A percentile compares a stretch with the other conserved stretches of the same genome.
Evolutionary conservation across 2,329 filamentous ascomycete species (phyloP).

Genomic region (Hypomyces perniciosus): DNA sequence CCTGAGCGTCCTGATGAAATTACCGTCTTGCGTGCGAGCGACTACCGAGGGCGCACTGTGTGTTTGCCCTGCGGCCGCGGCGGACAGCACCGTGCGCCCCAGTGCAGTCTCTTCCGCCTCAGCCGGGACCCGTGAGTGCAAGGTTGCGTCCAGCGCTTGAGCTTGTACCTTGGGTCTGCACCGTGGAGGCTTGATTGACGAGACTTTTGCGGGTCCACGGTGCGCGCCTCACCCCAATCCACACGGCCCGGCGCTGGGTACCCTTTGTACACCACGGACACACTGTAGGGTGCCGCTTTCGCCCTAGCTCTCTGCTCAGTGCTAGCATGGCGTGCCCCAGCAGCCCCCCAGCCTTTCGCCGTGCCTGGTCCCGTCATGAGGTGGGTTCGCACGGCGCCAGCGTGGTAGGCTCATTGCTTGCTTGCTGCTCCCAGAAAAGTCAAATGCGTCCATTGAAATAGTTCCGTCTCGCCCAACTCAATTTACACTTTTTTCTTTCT

Average conservation of each 20-base stretch:
- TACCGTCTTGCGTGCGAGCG: conserved; percentile 4
- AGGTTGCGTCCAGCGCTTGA: too few species aligned
- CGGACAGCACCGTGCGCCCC: too few species aligned
- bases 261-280: conserved; percentile 1
- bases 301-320: conserved; percentile 8
- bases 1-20: conserved; percentile 4
- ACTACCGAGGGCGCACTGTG: too few species aligned
- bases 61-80: too few species aligned
- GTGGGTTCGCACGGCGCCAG: conserved; percentile 8
- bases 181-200: background rate
- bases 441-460: conserved; percentile 32
- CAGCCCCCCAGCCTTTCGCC: conserved; percentile 3
- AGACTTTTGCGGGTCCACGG: conserved; percentile 5
- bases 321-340: conserved; percentile 9
- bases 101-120: too few species aligned
- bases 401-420: conserved; percentile 14
- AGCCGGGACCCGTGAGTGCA: too few species aligned
- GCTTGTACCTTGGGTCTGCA: too few species aligned
- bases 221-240: conserved; percentile 9
- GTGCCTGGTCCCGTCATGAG: conserved; percentile 9
- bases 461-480: conserved; percentile 28
- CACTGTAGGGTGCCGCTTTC: conserved; percentile 10
- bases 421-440: conserved; percentile 5
- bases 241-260: conserved; percentile 6
- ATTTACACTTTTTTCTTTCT: conserved; percentile 25